Conservation (phyloP, 352 stramenopile species). For the Pythium graminicola region DNA sequence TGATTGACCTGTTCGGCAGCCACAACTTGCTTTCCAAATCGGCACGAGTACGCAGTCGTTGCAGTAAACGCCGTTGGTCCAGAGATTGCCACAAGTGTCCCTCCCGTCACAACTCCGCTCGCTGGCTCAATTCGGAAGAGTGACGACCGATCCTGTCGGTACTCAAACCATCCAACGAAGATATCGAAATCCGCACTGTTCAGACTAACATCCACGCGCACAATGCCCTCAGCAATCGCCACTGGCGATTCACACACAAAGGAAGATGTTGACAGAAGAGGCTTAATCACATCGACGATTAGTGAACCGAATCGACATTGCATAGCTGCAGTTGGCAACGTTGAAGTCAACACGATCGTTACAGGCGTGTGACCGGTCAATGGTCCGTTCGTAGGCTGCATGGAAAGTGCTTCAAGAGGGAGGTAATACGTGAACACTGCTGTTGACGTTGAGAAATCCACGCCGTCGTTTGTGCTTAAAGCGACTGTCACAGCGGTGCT, state of each 20-base stretch:
- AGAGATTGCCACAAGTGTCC: constrained; percentile 48
- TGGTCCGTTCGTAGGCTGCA: constrained; percentile 43
- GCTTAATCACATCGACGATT: constrained; percentile 24
- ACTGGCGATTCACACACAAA: constrained; percentile 9
- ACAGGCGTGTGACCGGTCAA: constrained; percentile 52
- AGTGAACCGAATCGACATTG: constrained; percentile 53
- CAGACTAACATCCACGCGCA: constrained; percentile 34
- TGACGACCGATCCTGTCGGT: constrained; percentile 22
- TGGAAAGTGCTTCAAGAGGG: constrained; percentile 28
- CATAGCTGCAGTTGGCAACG: constrained; percentile 20
- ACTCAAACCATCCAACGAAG: constrained; percentile 41
- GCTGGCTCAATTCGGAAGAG: constrained; percentile 30
- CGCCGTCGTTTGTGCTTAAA: constrained; percentile 28
- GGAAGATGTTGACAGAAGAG: neutral
- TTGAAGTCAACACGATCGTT: constrained; percentile 24
- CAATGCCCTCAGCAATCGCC: neutral
- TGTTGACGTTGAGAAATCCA: constrained; percentile 29
- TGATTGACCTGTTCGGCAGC: constrained; percentile 39
- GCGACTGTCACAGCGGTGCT: constrained; percentile 18
- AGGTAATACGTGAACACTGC: constrained; percentile 41
- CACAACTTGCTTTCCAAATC: constrained; percentile 41
- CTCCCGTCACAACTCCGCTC: constrained; percentile 38
- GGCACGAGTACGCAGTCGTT: constrained; percentile 36
- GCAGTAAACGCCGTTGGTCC: constrained; percentile 24
- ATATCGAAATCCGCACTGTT: constrained; percentile 54